Evolutionary conservation across 2,329 filamentous ascomycete species (phyloP).

Genomic region (Penicillium sp.): DNA sequence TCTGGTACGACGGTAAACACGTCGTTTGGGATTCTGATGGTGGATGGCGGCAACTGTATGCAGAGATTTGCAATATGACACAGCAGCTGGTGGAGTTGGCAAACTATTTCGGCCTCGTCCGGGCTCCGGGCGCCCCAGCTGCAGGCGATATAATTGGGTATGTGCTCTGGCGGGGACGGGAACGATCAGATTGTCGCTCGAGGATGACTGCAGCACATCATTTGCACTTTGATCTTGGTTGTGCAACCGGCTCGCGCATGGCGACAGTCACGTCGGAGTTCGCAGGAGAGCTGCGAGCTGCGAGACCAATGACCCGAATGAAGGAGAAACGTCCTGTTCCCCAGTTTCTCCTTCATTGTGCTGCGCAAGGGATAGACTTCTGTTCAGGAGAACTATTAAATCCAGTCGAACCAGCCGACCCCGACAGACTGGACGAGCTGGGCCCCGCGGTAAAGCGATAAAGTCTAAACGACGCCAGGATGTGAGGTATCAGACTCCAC

Average conservation of each 20-base stretch:
- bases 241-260: slow-evolving; percentile 21
- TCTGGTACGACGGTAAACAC: slow-evolving; percentile 13
- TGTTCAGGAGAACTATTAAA: neutral
- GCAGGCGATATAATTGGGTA: slow-evolving; percentile 16
- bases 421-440: slow-evolving; percentile 10
- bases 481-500: slow-evolving; percentile 31
- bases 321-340: neutral
- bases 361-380: slow-evolving; percentile 21
- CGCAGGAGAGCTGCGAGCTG: neutral
- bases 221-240: slow-evolving; percentile 9
- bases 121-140: neutral
- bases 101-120: slow-evolving; percentile 22
- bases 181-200: slow-evolving; percentile 2
- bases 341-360: slow-evolving; percentile 6
- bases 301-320: neutral
- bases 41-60: neutral
- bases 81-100: slow-evolving; percentile 26
- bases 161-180: neutral
- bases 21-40: slow-evolving; percentile 16
- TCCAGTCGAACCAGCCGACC: slow-evolving; percentile 8
- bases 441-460: neutral
- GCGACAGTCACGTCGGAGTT: neutral
- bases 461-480: slow-evolving; percentile 24
- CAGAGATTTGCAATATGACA: slow-evolving; percentile 27
- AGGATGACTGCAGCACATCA: slow-evolving; percentile 9